A percentile compares a stretch with the other conserved stretches of the same genome.
These are phyloP conservation scores for Penicillium verhagenii DNA, from an alignment of 495 filamentous ascomycete genomes.

Conservation along the genomic window DNA sequence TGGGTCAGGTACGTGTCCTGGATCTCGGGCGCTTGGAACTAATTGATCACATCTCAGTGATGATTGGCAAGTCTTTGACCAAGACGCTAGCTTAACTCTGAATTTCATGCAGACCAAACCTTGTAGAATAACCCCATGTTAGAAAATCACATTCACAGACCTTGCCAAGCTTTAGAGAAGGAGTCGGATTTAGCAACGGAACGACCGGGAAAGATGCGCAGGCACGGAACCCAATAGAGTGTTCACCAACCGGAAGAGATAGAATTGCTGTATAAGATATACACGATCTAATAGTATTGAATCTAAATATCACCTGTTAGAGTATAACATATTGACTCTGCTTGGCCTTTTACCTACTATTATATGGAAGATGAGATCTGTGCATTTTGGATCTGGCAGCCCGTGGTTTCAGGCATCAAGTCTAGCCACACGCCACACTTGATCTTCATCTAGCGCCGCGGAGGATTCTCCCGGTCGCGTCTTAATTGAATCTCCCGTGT, in stretches of 20 bases:
- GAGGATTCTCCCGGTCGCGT: slow-evolving; percentile 1
- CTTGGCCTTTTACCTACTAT: no score
- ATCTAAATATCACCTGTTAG: no score
- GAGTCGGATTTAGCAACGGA: not conserved
- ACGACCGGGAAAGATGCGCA: not conserved
- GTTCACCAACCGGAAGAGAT: not conserved
- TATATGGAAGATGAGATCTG: no score
- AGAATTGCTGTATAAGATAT: no score
- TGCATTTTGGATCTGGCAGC: not conserved
- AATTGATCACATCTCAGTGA: no score
- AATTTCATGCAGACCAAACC: not conserved
- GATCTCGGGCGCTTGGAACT: slow-evolving; percentile 1
- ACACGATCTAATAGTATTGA: no score
- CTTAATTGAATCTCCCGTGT: slow-evolving; percentile 2
- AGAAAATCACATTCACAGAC: not conserved
- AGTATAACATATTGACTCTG: no score
- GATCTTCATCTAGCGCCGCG: not conserved
- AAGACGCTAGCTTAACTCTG: not conserved
- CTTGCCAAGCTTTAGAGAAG: not conserved
- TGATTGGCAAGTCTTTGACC: no score
- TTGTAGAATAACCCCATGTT: no score
- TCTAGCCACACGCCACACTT: not conserved
- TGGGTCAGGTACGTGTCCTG: slow-evolving; percentile 29
- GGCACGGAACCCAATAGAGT: not conserved
- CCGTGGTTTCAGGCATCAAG: not conserved